A percentile compares a stretch with the other conserved stretches of the same genome.
Conservation (phyloP, 108 stramenopile genomes). For the Skeletonema costatum region DNA sequence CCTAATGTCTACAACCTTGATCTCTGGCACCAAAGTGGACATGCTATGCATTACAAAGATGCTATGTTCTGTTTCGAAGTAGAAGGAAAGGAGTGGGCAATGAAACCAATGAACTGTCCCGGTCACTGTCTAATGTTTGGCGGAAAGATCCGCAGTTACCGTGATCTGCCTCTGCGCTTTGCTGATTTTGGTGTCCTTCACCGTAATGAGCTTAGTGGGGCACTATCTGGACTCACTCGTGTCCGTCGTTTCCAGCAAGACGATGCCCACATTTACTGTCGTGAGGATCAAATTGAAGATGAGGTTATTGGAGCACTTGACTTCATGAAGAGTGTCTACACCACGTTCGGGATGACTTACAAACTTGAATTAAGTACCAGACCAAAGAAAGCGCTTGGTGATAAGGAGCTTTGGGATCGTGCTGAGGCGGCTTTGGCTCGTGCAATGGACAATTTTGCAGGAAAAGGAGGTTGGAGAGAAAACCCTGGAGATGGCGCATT, state of each 20-base stretch:
- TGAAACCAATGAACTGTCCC: slow-evolving; percentile 99
- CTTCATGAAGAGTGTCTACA: slow-evolving; percentile 98
- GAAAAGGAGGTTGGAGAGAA: slow-evolving; percentile 93
- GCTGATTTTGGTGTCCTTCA: slow-evolving; percentile 99
- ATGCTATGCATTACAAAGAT: slow-evolving; percentile 99
- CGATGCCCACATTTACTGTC: slow-evolving; percentile 98
- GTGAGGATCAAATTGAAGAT: slow-evolving; percentile 95
- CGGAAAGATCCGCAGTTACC: slow-evolving; percentile 88
- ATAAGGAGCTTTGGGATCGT: slow-evolving; percentile 91
- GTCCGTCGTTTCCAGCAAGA: slow-evolving; percentile 99
- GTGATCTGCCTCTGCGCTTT: slow-evolving; percentile 96
- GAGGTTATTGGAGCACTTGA: slow-evolving; percentile 95
- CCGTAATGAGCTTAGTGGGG: slow-evolving; percentile 96
- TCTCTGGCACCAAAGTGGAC: slow-evolving; percentile 97
- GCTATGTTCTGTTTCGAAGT: slow-evolving; percentile 96
- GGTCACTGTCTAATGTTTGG: slow-evolving; percentile 98
- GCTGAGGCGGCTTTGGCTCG: slow-evolving; percentile 91
- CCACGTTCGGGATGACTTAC: slow-evolving; percentile 98
- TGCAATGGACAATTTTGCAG: slow-evolving; percentile 95
- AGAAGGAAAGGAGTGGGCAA: slow-evolving; percentile 93
- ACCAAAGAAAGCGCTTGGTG: slow-evolving; percentile 98
- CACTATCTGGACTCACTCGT: slow-evolving; percentile 97
- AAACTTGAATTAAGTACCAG: slow-evolving; percentile 98
- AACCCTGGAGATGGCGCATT: slow-evolving; percentile 99
- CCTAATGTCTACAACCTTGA: slow-evolving; percentile 99